phyloP scores from a whole-genome alignment of 306 rosid genomes.

The Cucurbita ficifolia region DNA sequence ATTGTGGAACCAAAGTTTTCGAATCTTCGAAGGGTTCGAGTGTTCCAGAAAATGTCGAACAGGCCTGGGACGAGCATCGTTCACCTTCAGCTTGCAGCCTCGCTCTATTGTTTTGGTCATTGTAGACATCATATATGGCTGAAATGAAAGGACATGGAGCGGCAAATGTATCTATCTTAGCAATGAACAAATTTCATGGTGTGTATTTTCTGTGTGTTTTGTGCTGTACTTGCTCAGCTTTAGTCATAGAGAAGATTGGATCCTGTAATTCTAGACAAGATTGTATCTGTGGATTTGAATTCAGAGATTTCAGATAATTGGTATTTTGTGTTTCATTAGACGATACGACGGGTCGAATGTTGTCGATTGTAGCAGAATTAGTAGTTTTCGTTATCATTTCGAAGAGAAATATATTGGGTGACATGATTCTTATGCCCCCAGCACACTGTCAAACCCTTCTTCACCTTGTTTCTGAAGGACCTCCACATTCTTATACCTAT shows the following conservation, averaged over 20 bases:
- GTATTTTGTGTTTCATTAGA: not conserved
- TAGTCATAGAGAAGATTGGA: not conserved
- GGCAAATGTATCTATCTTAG: not conserved
- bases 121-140: not conserved
- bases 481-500: constrained; percentile 41
- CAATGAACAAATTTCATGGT: not conserved
- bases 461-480: not conserved
- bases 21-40: not conserved
- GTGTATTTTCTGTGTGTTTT: not conserved
- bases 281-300: not conserved
- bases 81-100: not conserved
- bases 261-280: not conserved
- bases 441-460: not conserved
- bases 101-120: not conserved
- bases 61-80: not conserved
- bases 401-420: not conserved
- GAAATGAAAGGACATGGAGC: not conserved
- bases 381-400: not conserved
- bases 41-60: not conserved
- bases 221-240: not conserved
- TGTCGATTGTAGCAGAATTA: not conserved
- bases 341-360: not conserved
- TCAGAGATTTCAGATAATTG: not conserved
- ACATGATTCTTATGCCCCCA: not conserved
- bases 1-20: not conserved